A percentile compares a stretch with the other conserved stretches of the same genome.
Evolutionary conservation across 2,329 filamentous ascomycete species (phyloP).

Genomic region (Cyanodermella asteris): DNA sequence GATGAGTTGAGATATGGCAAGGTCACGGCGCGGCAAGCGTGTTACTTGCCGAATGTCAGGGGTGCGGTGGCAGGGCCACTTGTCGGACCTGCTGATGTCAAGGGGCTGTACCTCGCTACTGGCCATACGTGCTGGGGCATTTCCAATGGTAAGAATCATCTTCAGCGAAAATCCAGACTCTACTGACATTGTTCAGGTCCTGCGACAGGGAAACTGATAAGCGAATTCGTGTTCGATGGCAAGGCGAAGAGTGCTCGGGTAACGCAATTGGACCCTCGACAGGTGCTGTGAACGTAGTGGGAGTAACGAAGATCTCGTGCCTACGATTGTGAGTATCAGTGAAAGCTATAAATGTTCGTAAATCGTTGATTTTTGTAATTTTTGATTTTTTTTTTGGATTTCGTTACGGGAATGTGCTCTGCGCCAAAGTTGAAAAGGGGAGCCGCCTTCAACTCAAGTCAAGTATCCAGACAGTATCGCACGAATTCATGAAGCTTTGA

Average conservation of each 20-base stretch:
- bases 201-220: conserved; percentile 62
- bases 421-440: too few species aligned
- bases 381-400: too few species aligned
- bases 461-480: too few species aligned
- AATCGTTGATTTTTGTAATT: too few species aligned
- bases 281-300: conserved; percentile 18
- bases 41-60: conserved; percentile 65
- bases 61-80: conserved; percentile 42
- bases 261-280: conserved; percentile 42
- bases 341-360: too few species aligned
- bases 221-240: conserved; percentile 58
- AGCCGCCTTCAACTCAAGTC: too few species aligned
- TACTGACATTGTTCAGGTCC: conserved; percentile 37
- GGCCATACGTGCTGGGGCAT: conserved; percentile 89
- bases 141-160: too few species aligned
- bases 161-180: too few species aligned
- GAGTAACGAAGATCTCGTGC: not conserved
- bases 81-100: conserved; percentile 50
- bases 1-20: conserved; percentile 42
- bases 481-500: too few species aligned
- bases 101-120: conserved; percentile 58
- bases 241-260: conserved; percentile 45
- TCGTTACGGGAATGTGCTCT: too few species aligned
- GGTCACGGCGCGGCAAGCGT: conserved; percentile 61
- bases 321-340: too few species aligned